phyloP scores from a whole-genome alignment of 1,139 yeast genomes.

The Candida tetrigidarum region DNA sequence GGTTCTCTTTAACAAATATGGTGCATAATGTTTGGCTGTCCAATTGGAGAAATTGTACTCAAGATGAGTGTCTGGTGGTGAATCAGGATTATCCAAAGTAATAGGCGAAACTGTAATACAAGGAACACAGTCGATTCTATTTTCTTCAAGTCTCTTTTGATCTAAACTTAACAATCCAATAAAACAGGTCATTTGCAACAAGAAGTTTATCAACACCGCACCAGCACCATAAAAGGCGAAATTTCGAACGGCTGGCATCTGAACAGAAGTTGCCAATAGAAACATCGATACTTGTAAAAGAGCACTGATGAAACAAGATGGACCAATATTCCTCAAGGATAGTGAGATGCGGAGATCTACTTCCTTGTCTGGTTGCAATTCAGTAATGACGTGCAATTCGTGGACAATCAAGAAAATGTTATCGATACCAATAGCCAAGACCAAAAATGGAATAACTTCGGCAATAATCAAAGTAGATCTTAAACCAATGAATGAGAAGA shows the following conservation, averaged over 20 bases:
- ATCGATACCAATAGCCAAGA: conserved; percentile 94
- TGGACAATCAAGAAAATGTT: conserved; percentile 87
- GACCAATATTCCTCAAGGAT: conserved; percentile 78
- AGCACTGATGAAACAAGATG: conserved; percentile 82
- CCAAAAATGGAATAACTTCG: conserved; percentile 94
- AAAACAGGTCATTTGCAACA: conserved; percentile 82
- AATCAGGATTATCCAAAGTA: conserved; percentile 15
- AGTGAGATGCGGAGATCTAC: conserved; percentile 59
- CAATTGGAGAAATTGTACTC: conserved; percentile 32
- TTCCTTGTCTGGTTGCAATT: conserved; percentile 25
- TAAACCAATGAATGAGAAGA: conserved; percentile 74
- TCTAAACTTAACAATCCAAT: conserved; percentile 73
- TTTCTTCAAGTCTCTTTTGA: conserved; percentile 61
- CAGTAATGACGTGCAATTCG: conserved; percentile 64
- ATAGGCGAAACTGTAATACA: conserved; percentile 37
- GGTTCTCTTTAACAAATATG: conserved; percentile 54
- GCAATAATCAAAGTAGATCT: conserved; percentile 92
- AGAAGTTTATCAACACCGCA: conserved; percentile 76
- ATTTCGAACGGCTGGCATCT: conserved; percentile 95
- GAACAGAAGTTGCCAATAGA: conserved; percentile 74
- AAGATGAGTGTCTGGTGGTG: conserved; percentile 19
- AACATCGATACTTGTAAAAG: conserved; percentile 79
- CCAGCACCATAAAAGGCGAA: conserved; percentile 92
- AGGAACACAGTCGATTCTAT: conserved; percentile 62
- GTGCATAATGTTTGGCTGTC: conserved; percentile 42